Base-by-base conservation (phyloP, 1,284 basidiomycete genomes). In the Neotropicomus parvogracilis region DNA sequence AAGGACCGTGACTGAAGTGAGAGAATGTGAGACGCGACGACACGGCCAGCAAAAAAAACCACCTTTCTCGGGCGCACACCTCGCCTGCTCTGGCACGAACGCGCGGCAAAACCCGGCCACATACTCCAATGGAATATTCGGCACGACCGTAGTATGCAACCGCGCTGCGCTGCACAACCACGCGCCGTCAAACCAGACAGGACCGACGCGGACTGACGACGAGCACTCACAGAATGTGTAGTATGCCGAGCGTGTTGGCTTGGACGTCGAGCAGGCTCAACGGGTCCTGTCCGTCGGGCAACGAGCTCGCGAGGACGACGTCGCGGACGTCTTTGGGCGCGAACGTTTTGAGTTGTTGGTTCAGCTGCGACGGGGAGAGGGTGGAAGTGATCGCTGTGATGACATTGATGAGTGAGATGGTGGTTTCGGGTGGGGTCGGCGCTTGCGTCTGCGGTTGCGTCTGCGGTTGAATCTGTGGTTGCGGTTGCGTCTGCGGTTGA, bases 141-240 rank as follows among this genome's bases (percentile, higher is more conserved):
- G 53, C 6, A 68, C 64, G 33, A 70, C 69, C 20, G 62, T 62
- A 11, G 70, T 65, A 40, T 60, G 69, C 50, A 81, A 57, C 59
- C 79, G 73, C 16, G 83, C 79, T 16, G 75, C 79, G 56, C 80
- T 85, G 57, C 5, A 29, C 43, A 10, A n/a, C n/a, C 13, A 17
- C 17, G 3, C 37, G 24, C 39, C 38, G 38, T 32, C 27, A 39
- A 28, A 10, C 12, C 29, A 29, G 11, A 34, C 16, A 10, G 4
- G 6, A 8, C 28, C 8, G 17, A 3, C 20, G 11, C 28, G 28
- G 35, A 12, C n/a, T n/a, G n/a, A n/a, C n/a, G n/a, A 41, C 19
- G 21, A 20, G 16, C n/a, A 73, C 84, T 68, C 57, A 88, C 87
- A 90, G 62, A 34, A 90, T 82, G 57, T 81, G 84, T 28, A 90